Conservation (phyloP, 1,284 basidiomycete species). For the Heterobasidion parviporum region DNA sequence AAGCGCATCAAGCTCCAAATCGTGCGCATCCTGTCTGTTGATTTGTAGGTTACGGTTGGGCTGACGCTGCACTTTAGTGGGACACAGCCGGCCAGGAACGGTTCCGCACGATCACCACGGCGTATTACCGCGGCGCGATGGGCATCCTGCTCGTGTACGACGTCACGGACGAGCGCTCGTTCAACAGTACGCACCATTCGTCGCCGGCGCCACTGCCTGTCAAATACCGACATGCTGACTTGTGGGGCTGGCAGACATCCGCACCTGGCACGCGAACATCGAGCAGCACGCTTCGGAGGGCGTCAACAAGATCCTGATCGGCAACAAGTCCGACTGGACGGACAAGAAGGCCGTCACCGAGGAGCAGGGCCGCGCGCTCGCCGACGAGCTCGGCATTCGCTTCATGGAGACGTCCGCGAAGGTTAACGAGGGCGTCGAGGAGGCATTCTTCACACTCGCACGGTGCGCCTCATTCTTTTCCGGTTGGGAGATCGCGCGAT, state of each 20-base stretch:
- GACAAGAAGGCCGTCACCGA: conserved; percentile 92
- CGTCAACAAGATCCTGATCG: conserved; percentile 98
- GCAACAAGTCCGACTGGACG: conserved; percentile 99
- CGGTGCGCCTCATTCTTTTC: conserved; percentile 46
- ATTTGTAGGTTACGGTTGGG: background rate
- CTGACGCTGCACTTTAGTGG: conserved; percentile 53
- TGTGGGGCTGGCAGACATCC: conserved; percentile 65
- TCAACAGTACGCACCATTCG: conserved; percentile 71
- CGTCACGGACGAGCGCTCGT: conserved; percentile 96
- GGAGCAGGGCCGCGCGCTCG: conserved; percentile 78
- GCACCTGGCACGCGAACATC: conserved; percentile 97
- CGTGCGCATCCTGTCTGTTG: conserved; percentile 39
- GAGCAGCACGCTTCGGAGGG: conserved; percentile 99
- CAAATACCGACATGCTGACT: background rate
- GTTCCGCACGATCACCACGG: conserved; percentile 98
- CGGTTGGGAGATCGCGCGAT: background rate
- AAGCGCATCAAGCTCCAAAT: conserved; percentile 97
- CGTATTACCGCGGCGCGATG: conserved; percentile 99
- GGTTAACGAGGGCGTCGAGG: conserved; percentile 96
- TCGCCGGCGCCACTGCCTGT: no score
- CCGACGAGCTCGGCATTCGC: conserved; percentile 83
- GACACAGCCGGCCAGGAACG: conserved; percentile 99
- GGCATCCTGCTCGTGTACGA: conserved; percentile 98
- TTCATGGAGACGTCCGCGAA: conserved; percentile 99
- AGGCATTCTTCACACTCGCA: conserved; percentile 96